A percentile compares a stretch with the other conserved stretches of the same genome.
phyloP scores from a whole-genome alignment of 108 stramenopile genomes.

The Cyclotella sp. region DNA sequence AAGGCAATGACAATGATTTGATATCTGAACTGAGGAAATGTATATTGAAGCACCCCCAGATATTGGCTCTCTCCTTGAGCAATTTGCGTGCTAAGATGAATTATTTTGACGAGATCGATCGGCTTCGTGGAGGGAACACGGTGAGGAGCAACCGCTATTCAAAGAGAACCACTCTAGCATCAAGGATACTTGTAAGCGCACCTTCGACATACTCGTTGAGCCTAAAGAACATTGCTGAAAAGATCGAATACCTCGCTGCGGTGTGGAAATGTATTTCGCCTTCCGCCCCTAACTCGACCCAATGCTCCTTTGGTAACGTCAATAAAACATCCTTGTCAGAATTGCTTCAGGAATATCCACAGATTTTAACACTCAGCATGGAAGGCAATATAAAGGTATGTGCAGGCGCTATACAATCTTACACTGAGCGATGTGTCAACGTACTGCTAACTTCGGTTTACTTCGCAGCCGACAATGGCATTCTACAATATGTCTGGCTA shows the following conservation, averaged over 20 bases:
- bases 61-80: slow-evolving; percentile 62
- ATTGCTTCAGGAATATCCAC: slow-evolving; percentile 68
- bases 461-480: slow-evolving; percentile 59
- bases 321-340: slow-evolving; percentile 27
- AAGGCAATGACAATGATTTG: slow-evolving; percentile 13
- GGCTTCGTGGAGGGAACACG: neutral
- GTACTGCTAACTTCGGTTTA: neutral
- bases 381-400: slow-evolving; percentile 67
- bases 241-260: slow-evolving; percentile 61
- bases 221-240: slow-evolving; percentile 74
- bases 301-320: neutral
- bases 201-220: slow-evolving; percentile 76
- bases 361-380: slow-evolving; percentile 74
- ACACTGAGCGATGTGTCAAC: neutral
- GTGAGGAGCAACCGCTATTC: neutral
- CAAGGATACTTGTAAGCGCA: slow-evolving; percentile 53
- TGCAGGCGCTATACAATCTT: neutral
- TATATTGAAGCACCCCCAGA: slow-evolving; percentile 71
- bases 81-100: slow-evolving; percentile 67
- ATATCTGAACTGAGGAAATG: slow-evolving; percentile 52
- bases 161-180: slow-evolving; percentile 39
- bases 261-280: slow-evolving; percentile 57
- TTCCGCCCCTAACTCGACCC: neutral
- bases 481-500: slow-evolving; percentile 87
- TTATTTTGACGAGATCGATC: slow-evolving; percentile 71